A percentile compares a stretch with the other conserved stretches of the same genome.
phyloP scores from a whole-genome alignment of 129 eudicot species.

The Flaveria sonorensis region DNA sequence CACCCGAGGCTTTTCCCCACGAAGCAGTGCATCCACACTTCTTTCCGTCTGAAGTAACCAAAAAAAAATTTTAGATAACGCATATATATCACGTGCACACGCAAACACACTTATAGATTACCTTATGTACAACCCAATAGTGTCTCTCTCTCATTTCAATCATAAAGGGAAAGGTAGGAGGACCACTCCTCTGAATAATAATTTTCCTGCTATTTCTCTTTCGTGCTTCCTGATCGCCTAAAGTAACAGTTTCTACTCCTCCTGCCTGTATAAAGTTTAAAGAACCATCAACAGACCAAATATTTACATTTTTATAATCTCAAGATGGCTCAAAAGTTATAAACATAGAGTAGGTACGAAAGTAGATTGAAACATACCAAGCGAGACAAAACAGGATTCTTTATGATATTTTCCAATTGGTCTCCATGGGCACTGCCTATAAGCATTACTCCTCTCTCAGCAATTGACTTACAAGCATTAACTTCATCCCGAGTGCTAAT shows the following conservation, averaged over 20 bases:
- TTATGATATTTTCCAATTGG: constrained; percentile 54
- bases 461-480: constrained; percentile 71
- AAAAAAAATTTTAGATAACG: background rate
- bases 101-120: background rate
- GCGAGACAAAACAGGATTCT: constrained; percentile 59
- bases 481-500: constrained; percentile 76
- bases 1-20: constrained; percentile 66
- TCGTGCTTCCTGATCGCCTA: constrained; percentile 72
- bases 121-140: constrained; percentile 78
- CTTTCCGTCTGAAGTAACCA: constrained; percentile 48
- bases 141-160: constrained; percentile 80
- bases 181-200: constrained; percentile 53
- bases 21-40: constrained; percentile 77
- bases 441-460: constrained; percentile 90
- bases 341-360: background rate
- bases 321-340: background rate
- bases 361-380: constrained; percentile 50
- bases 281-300: constrained; percentile 6
- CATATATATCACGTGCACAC: too few species aligned
- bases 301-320: background rate
- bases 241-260: constrained; percentile 56
- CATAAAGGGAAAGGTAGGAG: constrained; percentile 72
- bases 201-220: constrained; percentile 62
- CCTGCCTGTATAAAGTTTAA: constrained; percentile 53
- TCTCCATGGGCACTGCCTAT: constrained; percentile 87